Conservation (phyloP, 805 yeast genomes). For the Blastobotrys peoriensis region DNA sequence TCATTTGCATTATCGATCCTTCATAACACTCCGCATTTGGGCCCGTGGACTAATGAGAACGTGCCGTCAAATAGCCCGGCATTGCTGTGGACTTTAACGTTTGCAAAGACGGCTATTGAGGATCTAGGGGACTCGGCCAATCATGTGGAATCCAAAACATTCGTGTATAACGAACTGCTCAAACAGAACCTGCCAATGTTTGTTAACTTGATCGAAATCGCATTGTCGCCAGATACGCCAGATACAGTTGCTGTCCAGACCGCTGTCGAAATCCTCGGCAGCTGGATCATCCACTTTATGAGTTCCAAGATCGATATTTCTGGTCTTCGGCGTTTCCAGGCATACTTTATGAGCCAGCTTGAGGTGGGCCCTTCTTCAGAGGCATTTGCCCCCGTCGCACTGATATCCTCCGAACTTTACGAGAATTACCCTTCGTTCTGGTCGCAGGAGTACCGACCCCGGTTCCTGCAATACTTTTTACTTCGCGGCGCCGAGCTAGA, state of each 20-base stretch:
- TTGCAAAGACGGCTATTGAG: conserved; percentile 25
- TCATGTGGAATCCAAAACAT: conserved; percentile 1
- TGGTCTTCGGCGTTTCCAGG: conserved; percentile 1
- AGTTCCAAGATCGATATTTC: conserved; percentile 1
- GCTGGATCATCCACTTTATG: conserved; percentile 9
- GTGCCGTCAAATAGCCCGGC: neutral
- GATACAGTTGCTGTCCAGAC: neutral
- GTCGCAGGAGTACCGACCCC: conserved; percentile 11
- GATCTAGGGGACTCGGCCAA: conserved; percentile 14
- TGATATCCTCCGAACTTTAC: conserved; percentile 1
- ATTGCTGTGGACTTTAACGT: conserved; percentile 15
- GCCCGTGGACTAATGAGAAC: neutral
- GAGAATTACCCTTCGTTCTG: conserved; percentile 11
- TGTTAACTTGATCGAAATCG: neutral
- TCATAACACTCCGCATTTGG: neutral
- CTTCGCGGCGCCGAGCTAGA: conserved; percentile 1
- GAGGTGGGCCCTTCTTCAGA: neutral
- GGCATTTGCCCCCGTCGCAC: conserved; percentile 1
- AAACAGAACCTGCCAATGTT: neutral
- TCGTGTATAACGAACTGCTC: neutral
- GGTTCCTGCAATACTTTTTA: conserved; percentile 8
- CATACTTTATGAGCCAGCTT: neutral
- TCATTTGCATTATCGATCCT: conserved; percentile 6
- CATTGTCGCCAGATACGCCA: neutral
- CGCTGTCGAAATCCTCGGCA: conserved; percentile 1